These are phyloP conservation scores for Xylariaceae sp. DNA, from an alignment of 2,329 filamentous ascomycete genomes.

Conservation along the genomic window DNA sequence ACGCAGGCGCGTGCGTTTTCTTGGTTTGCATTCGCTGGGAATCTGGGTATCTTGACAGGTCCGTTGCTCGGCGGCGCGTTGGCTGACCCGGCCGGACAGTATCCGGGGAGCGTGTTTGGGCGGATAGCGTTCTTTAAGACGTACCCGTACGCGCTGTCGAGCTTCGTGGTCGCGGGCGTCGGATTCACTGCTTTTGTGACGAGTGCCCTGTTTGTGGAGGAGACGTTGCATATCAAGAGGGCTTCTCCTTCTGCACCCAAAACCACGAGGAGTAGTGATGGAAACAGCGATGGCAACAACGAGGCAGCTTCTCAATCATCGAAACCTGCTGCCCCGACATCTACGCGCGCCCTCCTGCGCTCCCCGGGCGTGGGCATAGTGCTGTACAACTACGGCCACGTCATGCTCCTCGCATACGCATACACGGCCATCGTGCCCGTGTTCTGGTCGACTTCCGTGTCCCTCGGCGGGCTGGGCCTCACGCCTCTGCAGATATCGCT, in stretches of 20 bases:
- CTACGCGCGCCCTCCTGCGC: slow-evolving; percentile 51
- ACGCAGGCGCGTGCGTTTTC: slow-evolving; percentile 71
- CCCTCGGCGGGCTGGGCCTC: slow-evolving; percentile 62
- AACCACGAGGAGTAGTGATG: too few species aligned
- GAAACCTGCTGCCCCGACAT: slow-evolving; percentile 26
- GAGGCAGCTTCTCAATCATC: slow-evolving; percentile 1
- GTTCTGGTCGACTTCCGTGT: slow-evolving; percentile 59
- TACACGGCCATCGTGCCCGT: slow-evolving; percentile 68
- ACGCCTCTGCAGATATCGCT: slow-evolving; percentile 57
- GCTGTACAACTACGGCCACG: slow-evolving; percentile 59
- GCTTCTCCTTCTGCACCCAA: too few species aligned
- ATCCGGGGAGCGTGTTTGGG: slow-evolving; percentile 53
- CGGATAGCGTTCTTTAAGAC: slow-evolving; percentile 51
- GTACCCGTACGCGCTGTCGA: slow-evolving; percentile 62
- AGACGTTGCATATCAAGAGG: slow-evolving; percentile 53
- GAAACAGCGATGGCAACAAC: slow-evolving; percentile 9
- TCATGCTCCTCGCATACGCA: slow-evolving; percentile 63
- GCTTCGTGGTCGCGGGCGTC: slow-evolving; percentile 50
- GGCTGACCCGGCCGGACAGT: slow-evolving; percentile 61
- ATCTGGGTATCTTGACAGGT: slow-evolving; percentile 68
- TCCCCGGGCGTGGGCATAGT: slow-evolving; percentile 61
- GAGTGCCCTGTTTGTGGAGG: slow-evolving; percentile 53
- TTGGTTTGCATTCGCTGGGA: slow-evolving; percentile 70
- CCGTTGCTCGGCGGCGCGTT: slow-evolving; percentile 65
- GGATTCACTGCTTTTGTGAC: slow-evolving; percentile 48